Conservation (phyloP, 345 rosid species). For the Euclidium syriacum region DNA sequence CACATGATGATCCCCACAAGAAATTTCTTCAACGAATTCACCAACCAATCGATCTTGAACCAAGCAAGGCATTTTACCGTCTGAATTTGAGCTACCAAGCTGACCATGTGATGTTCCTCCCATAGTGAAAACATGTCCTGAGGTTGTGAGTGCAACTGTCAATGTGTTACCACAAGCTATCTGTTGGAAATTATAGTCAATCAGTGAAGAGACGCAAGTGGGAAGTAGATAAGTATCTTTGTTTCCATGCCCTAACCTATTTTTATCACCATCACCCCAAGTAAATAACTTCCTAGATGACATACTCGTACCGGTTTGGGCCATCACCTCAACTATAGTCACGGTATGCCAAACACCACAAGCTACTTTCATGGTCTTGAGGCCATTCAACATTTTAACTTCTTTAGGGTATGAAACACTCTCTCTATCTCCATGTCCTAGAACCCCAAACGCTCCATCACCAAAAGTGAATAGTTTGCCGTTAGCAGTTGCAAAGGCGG, state of each 20-base stretch:
- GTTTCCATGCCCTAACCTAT: conserved; percentile 88
- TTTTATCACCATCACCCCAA: conserved; percentile 95
- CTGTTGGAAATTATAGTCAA: conserved; percentile 88
- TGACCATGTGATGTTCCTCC: conserved; percentile 77
- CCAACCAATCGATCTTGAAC: conserved; percentile 87
- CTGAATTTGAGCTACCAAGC: conserved; percentile 59
- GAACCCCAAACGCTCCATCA: conserved; percentile 80
- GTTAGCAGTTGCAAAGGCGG: conserved; percentile 79
- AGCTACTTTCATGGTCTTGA: conserved; percentile 79
- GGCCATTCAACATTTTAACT: conserved; percentile 61
- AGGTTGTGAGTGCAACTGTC: conserved; percentile 89
- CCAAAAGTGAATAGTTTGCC: conserved; percentile 92
- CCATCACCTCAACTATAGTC: conserved; percentile 81
- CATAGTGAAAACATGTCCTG: conserved; percentile 92
- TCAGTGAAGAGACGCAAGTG: conserved; percentile 74
- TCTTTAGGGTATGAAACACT: conserved; percentile 70
- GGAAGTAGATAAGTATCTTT: conserved; percentile 81
- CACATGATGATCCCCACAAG: conserved; percentile 87
- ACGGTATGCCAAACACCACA: conserved; percentile 98
- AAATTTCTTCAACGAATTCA: conserved; percentile 90
- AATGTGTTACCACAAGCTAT: conserved; percentile 79
- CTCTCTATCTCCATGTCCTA: conserved; percentile 89
- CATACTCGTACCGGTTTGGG: conserved; percentile 46
- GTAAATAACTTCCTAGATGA: conserved; percentile 78
- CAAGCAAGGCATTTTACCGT: conserved; percentile 70